A percentile compares a stretch with the other conserved stretches of the same genome.
These are phyloP conservation scores for Neurospora sp. DNA, from an alignment of 495 filamentous ascomycete species.

Conservation along the genomic window DNA sequence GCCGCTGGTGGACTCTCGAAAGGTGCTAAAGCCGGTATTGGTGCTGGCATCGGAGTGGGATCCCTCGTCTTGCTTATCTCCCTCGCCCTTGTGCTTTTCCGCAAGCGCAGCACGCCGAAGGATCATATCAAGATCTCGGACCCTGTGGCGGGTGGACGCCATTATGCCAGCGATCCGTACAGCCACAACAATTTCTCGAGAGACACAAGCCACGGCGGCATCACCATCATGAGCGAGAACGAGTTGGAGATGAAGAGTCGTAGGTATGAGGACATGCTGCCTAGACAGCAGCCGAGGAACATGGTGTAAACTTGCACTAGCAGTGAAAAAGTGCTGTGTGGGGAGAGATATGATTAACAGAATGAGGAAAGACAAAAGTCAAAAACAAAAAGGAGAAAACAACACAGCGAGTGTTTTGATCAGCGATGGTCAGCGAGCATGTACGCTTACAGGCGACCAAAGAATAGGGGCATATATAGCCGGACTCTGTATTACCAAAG, in stretches of 20 bases:
- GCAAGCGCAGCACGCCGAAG: constrained; percentile 18
- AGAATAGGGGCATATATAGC: background rate
- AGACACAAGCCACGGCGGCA: constrained; percentile 10
- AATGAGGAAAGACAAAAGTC: background rate
- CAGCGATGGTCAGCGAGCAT: background rate
- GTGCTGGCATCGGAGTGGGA: constrained; percentile 27
- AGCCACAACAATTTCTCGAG: constrained; percentile 16
- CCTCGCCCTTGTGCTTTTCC: constrained; percentile 18
- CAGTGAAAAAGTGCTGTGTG: background rate
- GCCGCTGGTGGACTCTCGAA: constrained; percentile 15
- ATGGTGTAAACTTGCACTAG: constrained; percentile 29
- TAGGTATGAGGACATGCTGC: constrained; percentile 39
- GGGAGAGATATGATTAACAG: background rate
- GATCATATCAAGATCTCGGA: constrained; percentile 32
- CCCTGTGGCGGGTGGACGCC: constrained; percentile 29
- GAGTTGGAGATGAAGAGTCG: constrained; percentile 32
- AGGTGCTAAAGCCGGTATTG: constrained; percentile 35
- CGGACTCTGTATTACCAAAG: background rate
- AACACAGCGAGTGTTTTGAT: background rate
- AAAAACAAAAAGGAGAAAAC: background rate
- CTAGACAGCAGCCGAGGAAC: constrained; percentile 28
- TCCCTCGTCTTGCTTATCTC: constrained; percentile 18
- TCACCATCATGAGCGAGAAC: constrained; percentile 1
- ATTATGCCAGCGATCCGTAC: constrained; percentile 18
- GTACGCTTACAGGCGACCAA: background rate